Evolutionary conservation across 2,329 filamentous ascomycete species (phyloP), one percentile per base, ranked within the genome.

Genomic region (Stemphylium lycopersici): DNA sequence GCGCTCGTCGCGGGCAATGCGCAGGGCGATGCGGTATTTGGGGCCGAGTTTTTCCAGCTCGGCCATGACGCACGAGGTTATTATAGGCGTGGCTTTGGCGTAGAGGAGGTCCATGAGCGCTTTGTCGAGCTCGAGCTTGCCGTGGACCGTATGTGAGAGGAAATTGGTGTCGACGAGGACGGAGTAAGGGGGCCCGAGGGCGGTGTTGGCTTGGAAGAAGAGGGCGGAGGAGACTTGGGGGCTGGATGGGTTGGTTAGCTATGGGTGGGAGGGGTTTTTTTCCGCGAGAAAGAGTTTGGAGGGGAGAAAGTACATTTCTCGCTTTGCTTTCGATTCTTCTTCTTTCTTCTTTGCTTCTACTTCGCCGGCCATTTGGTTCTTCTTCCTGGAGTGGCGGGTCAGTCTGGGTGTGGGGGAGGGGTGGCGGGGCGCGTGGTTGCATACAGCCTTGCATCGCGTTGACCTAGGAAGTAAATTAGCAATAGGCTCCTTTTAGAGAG

Each of bases 71-170:
- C 70, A 74, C 8, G 86, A 84, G 2, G 92, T 96, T 63, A 98
- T 92, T 61, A 95, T 89, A 15, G 92, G 91, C 18, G 87, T 91
- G 74, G 90, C 95, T 69, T 96, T 96, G 15, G 93, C 93, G 74
- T 93, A 96, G 4, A 99, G 83, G 48, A 90, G 90, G 75, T 97
- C 92, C 91, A 97, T 96, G 81, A 97, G 90, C 3, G 89, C 87
- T 56, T 93, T 88, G 16, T 96, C 83, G 11, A 98, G 80, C 31
- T 93, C 91, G 16, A 98, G 85, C 79, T 99, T 98, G 64, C 89
- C 87, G 76, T 93, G 90, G 2, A 98, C 90, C 0, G 92, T 95
- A 76, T 96, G 92, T 8, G 72, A 71, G 58, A 72, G 69, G 58
- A 74, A 73, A 46, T 76, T 74, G 18, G 73, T 72, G 47, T 73